Conservation (phyloP, 1,139 yeast species). For the Pichia sp. region DNA sequence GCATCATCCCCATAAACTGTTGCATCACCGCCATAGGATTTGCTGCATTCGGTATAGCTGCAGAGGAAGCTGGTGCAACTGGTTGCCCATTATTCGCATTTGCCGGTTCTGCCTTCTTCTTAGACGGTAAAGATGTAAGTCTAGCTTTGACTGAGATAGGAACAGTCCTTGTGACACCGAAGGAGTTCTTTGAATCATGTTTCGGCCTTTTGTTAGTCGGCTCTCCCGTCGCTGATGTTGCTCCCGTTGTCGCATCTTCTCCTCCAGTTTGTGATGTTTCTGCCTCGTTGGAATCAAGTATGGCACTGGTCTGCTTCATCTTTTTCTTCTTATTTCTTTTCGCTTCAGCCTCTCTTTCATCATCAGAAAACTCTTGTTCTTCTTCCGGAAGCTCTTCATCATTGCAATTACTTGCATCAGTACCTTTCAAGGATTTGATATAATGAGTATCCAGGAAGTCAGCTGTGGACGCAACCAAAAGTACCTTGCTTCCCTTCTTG, state of each 20-base stretch:
- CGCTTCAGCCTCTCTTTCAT: slow-evolving; percentile 69
- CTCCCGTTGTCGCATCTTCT: too few relatives aligned
- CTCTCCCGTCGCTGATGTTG: too few relatives aligned
- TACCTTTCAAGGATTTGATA: slow-evolving; percentile 66
- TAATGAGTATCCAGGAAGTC: slow-evolving; percentile 71
- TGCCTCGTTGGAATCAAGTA: too few relatives aligned
- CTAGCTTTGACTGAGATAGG: slow-evolving; percentile 20
- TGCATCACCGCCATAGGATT: slow-evolving; percentile 13
- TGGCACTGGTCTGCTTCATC: slow-evolving; percentile 26
- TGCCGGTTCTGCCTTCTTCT: background rate
- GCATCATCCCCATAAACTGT: slow-evolving; percentile 13
- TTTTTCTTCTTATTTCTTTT: slow-evolving; percentile 53
- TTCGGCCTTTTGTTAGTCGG: slow-evolving; percentile 4
- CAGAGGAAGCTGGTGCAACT: background rate
- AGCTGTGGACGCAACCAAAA: slow-evolving; percentile 74
- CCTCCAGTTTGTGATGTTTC: too few relatives aligned
- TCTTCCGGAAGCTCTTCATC: slow-evolving; percentile 92
- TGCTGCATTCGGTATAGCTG: background rate
- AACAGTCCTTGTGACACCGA: slow-evolving; percentile 1
- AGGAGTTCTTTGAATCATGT: slow-evolving; percentile 4
- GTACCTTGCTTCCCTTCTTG: slow-evolving; percentile 53
- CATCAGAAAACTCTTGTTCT: slow-evolving; percentile 94
- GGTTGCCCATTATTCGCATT: background rate
- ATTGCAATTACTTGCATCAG: slow-evolving; percentile 91
- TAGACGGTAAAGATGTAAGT: slow-evolving; percentile 21